Evolutionary conservation across 2,329 filamentous ascomycete genomes (phyloP).

Genomic region (Chrysoporthe cubensis): DNA sequence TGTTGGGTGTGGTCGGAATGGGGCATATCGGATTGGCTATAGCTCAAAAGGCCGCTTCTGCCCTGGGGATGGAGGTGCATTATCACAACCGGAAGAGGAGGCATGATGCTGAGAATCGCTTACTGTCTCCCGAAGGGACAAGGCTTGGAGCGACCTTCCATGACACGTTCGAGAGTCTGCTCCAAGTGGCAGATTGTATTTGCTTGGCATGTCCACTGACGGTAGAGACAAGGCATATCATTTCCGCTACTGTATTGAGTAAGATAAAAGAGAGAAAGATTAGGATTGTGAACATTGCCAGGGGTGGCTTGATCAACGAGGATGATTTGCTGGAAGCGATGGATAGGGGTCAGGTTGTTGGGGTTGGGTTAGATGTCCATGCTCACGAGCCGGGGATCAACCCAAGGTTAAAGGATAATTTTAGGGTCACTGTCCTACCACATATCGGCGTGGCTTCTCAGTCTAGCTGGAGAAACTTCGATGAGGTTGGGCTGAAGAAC

Average conservation of each 20-base stretch:
- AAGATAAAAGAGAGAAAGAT: conserved; percentile 33
- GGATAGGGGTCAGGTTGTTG: conserved; percentile 37
- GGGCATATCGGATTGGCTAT: conserved; percentile 41
- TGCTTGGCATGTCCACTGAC: conserved; percentile 40
- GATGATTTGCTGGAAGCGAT: conserved; percentile 40
- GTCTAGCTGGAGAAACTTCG: conserved; percentile 37
- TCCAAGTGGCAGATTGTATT: conserved; percentile 36
- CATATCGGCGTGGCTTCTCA: conserved; percentile 37
- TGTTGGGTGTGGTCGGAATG: conserved; percentile 40
- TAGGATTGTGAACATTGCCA: conserved; percentile 41
- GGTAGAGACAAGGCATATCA: conserved; percentile 34
- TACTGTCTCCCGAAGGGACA: conserved; percentile 9
- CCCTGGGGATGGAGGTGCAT: conserved; percentile 38
- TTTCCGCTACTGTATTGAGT: conserved; percentile 30
- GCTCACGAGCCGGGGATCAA: conserved; percentile 41
- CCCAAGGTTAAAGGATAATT: conserved; percentile 36
- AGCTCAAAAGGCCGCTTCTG: conserved; percentile 34
- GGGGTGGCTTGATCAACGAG: conserved; percentile 41
- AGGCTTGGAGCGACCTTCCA: conserved; percentile 25
- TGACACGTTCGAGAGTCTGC: conserved; percentile 35
- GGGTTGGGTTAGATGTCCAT: conserved; percentile 42
- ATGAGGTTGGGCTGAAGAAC: conserved; percentile 33
- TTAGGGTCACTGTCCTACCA: conserved; percentile 38
- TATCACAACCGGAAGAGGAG: conserved; percentile 36
- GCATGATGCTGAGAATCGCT: background rate